These are phyloP conservation scores for Pistacia integerrima DNA, from an alignment of 345 rosid genomes.

Conservation along the genomic window DNA sequence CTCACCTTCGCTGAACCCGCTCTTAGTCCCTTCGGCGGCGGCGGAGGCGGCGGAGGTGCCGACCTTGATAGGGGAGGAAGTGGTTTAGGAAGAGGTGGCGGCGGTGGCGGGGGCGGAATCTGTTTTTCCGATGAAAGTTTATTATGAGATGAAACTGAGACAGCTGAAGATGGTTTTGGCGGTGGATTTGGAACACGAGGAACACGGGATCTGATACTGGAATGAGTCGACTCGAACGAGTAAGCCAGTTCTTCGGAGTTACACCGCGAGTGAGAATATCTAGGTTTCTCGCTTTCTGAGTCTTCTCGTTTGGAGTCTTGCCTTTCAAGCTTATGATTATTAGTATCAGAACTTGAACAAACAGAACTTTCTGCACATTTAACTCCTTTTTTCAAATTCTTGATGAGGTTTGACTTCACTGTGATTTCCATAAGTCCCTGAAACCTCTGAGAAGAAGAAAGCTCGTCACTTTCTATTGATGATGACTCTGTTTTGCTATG, in stretches of 20 bases:
- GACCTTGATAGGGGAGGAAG: conserved; percentile 20
- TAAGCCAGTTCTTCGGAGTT: conserved; percentile 70
- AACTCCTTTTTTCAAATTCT: conserved; percentile 46
- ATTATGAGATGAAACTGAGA: conserved; percentile 22
- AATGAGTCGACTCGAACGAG: conserved; percentile 46
- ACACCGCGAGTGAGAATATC: conserved; percentile 44
- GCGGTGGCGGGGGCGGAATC: conserved; percentile 43
- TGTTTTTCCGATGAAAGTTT: conserved; percentile 24
- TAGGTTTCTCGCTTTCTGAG: conserved; percentile 45
- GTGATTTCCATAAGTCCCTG: conserved; percentile 63
- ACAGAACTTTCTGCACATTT: conserved; percentile 35
- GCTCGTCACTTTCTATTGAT: conserved; percentile 46
- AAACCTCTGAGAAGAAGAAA: conserved; percentile 73
- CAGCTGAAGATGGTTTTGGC: conserved; percentile 55
- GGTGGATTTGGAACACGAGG: conserved; percentile 96
- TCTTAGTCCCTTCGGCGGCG: conserved; percentile 49
- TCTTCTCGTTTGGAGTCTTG: conserved; percentile 49
- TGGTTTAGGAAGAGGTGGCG: conserved; percentile 29
- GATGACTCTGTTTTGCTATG: conserved; percentile 15
- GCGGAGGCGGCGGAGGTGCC: conserved; percentile 82
- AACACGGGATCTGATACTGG: conserved; percentile 63
- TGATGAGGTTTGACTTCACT: conserved; percentile 50
- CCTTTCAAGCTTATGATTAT: conserved; percentile 29
- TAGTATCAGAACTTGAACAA: conserved; percentile 14
- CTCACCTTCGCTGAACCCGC: conserved; percentile 65